Base-by-base conservation (phyloP, 1,139 yeast species). In the Candida sp. region DNA sequence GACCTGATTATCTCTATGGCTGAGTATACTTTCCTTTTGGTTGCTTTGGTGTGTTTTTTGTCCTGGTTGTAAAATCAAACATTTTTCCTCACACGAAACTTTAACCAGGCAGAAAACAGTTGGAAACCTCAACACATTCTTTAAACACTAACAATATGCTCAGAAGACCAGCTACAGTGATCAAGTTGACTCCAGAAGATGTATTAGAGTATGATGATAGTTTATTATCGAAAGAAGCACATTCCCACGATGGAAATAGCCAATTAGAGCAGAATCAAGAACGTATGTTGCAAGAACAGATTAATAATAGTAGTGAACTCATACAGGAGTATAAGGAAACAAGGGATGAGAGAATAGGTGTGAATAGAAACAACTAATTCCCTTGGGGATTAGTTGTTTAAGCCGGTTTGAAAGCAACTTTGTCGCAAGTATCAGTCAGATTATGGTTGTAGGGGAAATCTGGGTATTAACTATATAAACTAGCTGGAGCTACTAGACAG, bases 181-280 rank as follows among this genome's bases (percentile, higher is more conserved):
- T 83, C 43, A 73, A 73, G 48, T 73, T 84, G 42, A 81, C 86
- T 0, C 84, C 85, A 0, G 87, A 82, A 48, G 89, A 83, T 49
- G 73, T 84, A 2, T 65, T 77, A 47, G 82, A 75, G 43, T 82
- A 79, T 50, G 88, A 83, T 48, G 86, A 82, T 45, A 49, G 49
- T 21, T 37, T 58, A 22, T n/a, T 30, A 40, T 34, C 29, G 33
- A 23, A 25, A 12, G 25, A 27, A 21, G 12, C 25, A 11, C 36
- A 39, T 5, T 21, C 36, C 33, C 44, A 35, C 23, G 41, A 29
- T 11, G 37, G 43, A 15, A 41, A 30, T 27, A 44, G 35, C n/a
- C 46, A 37, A 34, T 23, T 23, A 33, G 19, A 35, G 21, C 25
- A 27, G 47, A 30, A 38, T 12, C 34, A 32, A 32, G 34, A 32